Evolutionary conservation across 768 basidiomycete species (phyloP), one percentile per base, ranked within the genome.

Genomic region (Amanita pseudoporphyria): DNA sequence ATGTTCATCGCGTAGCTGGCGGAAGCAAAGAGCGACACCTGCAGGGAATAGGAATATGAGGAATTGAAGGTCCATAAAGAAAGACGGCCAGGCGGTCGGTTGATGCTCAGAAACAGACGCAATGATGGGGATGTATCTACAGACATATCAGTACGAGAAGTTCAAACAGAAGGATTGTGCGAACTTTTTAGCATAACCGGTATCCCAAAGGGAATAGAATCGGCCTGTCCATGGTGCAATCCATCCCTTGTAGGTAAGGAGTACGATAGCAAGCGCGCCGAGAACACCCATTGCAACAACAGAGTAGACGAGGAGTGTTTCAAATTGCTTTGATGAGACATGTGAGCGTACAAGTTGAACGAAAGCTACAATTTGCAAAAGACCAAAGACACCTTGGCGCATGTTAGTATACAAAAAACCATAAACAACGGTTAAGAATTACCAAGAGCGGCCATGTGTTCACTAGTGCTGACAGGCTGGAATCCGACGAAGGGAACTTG

Each of bases 211-310:
- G 0, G 93, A 96, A 67, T 99, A 99, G 77, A 99, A 98, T 51
- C 96, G 85, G 33, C 96, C 96, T n/a, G 95, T 98, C 94, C 96
- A 99, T 0, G 95, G 95, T 3, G 95, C 94, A 57, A 99, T 98
- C 79, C 82, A 88, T 16, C 94, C 95, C 52, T 83, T 87, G 69
- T 89, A 87, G 0, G 95, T 97, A 54, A 98, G 76, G 42, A 77
- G 78, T 38, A 81, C 80, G 50, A 98, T 81, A 0, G 77, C 87
- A 4, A 72, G 65, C 47, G 82, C 74, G 33, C 90, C 92, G 22
- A 92, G 67, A 1, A 86, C 37, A 53, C 89, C 90, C 18, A 78
- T 73, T 5, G 72, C 71, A 37, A 93, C 71, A 49, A 91, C 81
- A 35, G 78, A 77, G 30, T 75, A 69, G 41, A 81, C 76, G 22